Evolutionary conservation across 495 filamentous ascomycete genomes (phyloP), one percentile per base, ranked within the genome.

Genomic region (Trypethelium eluteriae): DNA sequence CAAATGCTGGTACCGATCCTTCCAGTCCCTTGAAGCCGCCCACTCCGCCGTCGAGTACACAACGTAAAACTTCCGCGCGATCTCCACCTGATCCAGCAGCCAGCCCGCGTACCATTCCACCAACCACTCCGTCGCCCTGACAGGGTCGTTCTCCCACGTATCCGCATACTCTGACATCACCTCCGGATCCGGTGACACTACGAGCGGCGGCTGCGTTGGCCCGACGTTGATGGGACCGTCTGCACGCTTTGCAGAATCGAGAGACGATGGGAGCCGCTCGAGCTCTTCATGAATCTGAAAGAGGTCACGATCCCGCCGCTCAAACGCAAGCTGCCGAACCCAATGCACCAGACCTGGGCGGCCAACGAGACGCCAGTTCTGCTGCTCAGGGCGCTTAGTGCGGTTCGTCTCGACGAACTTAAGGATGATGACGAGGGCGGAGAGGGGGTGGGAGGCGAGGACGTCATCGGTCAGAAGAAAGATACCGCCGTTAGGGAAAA

Each of bases 401-500:
- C 64, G 39, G 39, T 35, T 38, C 11, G 35, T 25, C 3, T 62
- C 44, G 14, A 68, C 36, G 63, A 70, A 70, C 2, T 36, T 44
- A 3, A 62, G 25, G 50, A 72, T 67, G 36, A 70, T 39, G 10
- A 64, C 16, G 32, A 46, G 64, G 6, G 69, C 71, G 46, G 67
- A 65, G n/a, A 68, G 50, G 10, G 71, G 69, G 35, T 70, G 63
- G n/a, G 67, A 50, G 25, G 64, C 50, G 34, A 72, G 67, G 39
- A 70, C 62, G 32, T 69, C 67, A 67, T 72, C 71, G 34, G 66
- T 72, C 12, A 72, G 62, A 50, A 72, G 64, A 11, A 62, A 62
- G 16, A 69, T 62, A 12, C 38, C 65, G 36, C 68, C 71, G 11
- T 65, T 25, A 3, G 71, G 71, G 46, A 72, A 72, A 16, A 70